Evolutionary conservation across 2,329 filamentous ascomycete species (phyloP), one percentile per base, ranked within the genome.

Genomic region (Fusarium nygamai): DNA sequence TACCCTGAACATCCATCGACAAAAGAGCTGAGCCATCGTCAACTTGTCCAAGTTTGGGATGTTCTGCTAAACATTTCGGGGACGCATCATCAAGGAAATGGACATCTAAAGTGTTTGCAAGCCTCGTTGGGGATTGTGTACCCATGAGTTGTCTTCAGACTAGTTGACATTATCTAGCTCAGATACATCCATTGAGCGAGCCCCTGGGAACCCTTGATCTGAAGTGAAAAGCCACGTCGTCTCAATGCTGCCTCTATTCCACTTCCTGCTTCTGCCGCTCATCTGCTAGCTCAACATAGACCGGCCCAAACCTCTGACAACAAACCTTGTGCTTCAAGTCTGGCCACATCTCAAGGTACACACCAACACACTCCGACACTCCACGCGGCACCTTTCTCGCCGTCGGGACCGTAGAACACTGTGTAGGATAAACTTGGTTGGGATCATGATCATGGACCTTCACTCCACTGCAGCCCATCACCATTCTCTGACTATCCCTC

Each of bases 71-170:
- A 6, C 8, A 16, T 47, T 22, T 3, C 13, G 1, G 3, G 24
- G 13, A 8, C 8, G 0, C 19, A 16, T 7, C 3, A 16, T 16
- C 0, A 29, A 11, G 9, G 0, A 11, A 3, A 3, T 8, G 4
- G 12, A 22, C 4, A 29, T 47, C 4, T 29, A 1, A 4, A 4
- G 27, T 16, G 8, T 11, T 16, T 11, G 0, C 0, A 29, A 29
- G 4, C 27, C 46, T 29, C 16, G 6, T 4, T 22, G 6, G 44
- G 19, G 1, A 22, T 5, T 14, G 4, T 7, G 9, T 47, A 6
- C 3, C 17, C 6, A 46, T 20, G 8, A 8, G 17, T 13, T 3
- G 24, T 29, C 8, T 11, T 22, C 13, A 47, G 6, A 16, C 19
- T 8, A 1, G 5, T 29, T 8, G 8, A 16, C 12, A 11, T 22